Evolutionary conservation across 352 stramenopile species (phyloP).

Genomic region (Elongisporangium prolatum): DNA sequence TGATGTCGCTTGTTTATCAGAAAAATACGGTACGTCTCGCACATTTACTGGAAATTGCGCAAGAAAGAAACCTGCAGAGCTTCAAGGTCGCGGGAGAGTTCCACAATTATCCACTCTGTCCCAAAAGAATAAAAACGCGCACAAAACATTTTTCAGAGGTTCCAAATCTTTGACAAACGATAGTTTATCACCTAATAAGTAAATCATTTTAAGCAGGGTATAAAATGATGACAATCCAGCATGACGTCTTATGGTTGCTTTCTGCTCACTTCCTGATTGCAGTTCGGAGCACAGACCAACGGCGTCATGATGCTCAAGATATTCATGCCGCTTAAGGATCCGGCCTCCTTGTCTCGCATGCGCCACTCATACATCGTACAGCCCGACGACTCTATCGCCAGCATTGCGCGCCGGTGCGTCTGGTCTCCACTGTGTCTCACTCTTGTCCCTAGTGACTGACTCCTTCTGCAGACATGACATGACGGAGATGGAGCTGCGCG

Average conservation of each 20-base stretch:
- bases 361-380: slow-evolving; percentile 31
- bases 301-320: slow-evolving; percentile 23
- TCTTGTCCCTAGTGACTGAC: not conserved
- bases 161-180: not conserved
- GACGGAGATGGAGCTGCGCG: slow-evolving; percentile 40
- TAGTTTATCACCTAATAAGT: not conserved
- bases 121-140: not conserved
- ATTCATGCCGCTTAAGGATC: slow-evolving; percentile 30
- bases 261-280: slow-evolving; percentile 6
- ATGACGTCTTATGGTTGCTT: not conserved
- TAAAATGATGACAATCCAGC: not conserved
- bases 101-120: not conserved
- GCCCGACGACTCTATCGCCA: slow-evolving; percentile 34
- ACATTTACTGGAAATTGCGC: not conserved
- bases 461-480: slow-evolving; percentile 11
- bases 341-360: slow-evolving; percentile 12
- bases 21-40: not conserved
- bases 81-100: not conserved
- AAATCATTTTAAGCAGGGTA: not conserved
- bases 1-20: not conserved
- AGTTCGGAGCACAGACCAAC: not conserved
- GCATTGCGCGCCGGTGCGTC: slow-evolving; percentile 32
- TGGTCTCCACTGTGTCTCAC: not conserved
- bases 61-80: not conserved
- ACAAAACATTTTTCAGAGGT: not conserved